These are phyloP conservation scores for Penicillium digitatum DNA, from an alignment of 2,329 filamentous ascomycete genomes.

Conservation along the genomic window DNA sequence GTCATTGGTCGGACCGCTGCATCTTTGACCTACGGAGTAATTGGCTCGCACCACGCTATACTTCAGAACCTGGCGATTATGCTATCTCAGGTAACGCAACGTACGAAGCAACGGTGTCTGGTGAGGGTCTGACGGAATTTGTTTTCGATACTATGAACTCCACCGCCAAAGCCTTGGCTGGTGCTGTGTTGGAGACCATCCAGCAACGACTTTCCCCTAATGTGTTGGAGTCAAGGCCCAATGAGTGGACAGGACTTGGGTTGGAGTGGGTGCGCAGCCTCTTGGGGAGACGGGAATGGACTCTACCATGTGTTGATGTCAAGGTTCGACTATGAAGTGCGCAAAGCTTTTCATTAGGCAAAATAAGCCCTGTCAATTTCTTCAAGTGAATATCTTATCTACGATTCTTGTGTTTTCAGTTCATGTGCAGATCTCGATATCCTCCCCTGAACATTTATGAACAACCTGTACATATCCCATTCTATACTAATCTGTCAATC, in stretches of 20 bases:
- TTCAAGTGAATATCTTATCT: not conserved
- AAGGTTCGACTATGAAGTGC: conserved; percentile 65
- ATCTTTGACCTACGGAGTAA: conserved; percentile 90
- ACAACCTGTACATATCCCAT: not conserved
- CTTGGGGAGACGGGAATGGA: conserved; percentile 80
- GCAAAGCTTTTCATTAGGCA: not conserved
- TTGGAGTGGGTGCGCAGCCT: conserved; percentile 82
- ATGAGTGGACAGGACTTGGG: conserved; percentile 71
- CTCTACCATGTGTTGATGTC: conserved; percentile 85
- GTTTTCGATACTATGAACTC: conserved; percentile 57
- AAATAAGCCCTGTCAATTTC: not conserved
- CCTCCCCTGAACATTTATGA: not conserved
- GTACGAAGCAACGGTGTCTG: conserved; percentile 23
- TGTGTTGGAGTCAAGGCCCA: conserved; percentile 40
- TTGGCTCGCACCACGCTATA: conserved; percentile 81
- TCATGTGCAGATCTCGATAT: not conserved
- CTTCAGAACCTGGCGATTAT: conserved; percentile 32
- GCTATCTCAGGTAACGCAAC: conserved; percentile 14
- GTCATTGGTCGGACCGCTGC: conserved; percentile 82
- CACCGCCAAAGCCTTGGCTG: conserved; percentile 64
- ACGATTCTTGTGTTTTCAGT: not conserved
- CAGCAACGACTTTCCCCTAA: conserved; percentile 38
- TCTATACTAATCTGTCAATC: not conserved
- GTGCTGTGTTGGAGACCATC: conserved; percentile 61
- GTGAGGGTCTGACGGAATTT: conserved; percentile 36